Evolutionary conservation across 2,329 filamentous ascomycete species (phyloP).

Genomic region (Thermothelomyces thermophilus): DNA sequence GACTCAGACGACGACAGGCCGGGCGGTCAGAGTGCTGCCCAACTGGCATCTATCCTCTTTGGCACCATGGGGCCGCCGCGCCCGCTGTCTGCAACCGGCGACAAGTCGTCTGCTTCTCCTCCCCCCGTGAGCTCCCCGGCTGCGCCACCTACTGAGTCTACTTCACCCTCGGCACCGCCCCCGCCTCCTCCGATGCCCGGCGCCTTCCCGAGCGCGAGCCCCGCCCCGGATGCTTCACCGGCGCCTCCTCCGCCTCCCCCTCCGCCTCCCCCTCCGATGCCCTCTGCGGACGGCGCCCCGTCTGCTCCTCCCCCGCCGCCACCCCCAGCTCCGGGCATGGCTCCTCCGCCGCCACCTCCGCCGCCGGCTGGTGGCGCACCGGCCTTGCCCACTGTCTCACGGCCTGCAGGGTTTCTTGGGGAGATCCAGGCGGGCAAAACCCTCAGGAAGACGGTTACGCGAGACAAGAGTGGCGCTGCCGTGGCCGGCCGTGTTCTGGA

Average conservation of each 20-base stretch:
- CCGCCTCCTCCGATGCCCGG: constrained; percentile 24
- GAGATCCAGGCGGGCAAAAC: constrained; percentile 76
- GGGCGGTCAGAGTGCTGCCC: constrained; percentile 77
- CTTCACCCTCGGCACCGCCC: constrained; percentile 22
- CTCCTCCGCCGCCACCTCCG: constrained; percentile 41
- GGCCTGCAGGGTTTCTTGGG: constrained; percentile 61
- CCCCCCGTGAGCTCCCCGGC: constrained; percentile 32
- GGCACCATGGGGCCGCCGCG: constrained; percentile 94
- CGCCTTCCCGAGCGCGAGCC: constrained; percentile 19
- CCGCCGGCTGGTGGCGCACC: constrained; percentile 38
- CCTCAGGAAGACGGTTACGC: constrained; percentile 82
- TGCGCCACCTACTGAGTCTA: constrained; percentile 36
- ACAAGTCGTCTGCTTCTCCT: constrained; percentile 45
- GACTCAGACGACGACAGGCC: constrained; percentile 70
- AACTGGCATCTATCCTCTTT: constrained; percentile 90
- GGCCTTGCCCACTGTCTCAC: constrained; percentile 34
- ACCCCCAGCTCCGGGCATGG: constrained; percentile 30
- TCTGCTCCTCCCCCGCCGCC: constrained; percentile 32
- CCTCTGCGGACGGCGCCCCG: constrained; percentile 26
- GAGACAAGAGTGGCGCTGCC: constrained; percentile 69
- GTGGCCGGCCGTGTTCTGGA: constrained; percentile 70
- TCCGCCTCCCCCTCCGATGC: constrained; percentile 35
- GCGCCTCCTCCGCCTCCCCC: constrained; percentile 31
- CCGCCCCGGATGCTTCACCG: constrained; percentile 16
- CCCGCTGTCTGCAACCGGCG: constrained; percentile 75